Conservation (phyloP, 805 yeast genomes). For the Hanseniaspora mollemarum region DNA sequence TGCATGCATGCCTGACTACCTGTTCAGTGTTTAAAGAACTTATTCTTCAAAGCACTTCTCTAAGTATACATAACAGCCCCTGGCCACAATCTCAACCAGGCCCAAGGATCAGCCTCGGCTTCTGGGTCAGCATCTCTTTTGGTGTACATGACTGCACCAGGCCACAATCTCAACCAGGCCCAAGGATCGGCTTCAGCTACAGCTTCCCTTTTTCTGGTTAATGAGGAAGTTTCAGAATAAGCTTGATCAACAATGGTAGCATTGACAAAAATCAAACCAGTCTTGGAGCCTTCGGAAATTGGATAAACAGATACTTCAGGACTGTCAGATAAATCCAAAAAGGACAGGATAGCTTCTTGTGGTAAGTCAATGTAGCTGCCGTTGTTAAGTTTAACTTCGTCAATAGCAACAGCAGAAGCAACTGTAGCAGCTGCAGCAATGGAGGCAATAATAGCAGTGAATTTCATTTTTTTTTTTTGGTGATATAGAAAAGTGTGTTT, state of each 20-base stretch:
- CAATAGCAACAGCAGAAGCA: constrained; percentile 22
- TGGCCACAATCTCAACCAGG: constrained; percentile 23
- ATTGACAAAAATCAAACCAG: constrained; percentile 27
- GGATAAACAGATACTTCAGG: constrained; percentile 26
- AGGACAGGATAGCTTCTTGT: constrained; percentile 27
- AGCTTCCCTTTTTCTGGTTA: constrained; percentile 20
- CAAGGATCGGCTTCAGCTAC: constrained; percentile 26
- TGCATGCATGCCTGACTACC: no score
- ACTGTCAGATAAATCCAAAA: constrained; percentile 25
- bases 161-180: constrained; percentile 25
- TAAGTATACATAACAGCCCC: constrained; percentile 25
- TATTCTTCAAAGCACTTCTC: constrained; percentile 22
- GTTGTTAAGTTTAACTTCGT: constrained; percentile 15
- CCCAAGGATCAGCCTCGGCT: constrained; percentile 28
- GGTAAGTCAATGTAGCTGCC: constrained; percentile 21
- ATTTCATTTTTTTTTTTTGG: constrained; percentile 10
- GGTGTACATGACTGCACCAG: constrained; percentile 25
- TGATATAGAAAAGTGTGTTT: no score
- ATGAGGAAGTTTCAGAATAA: constrained; percentile 16
- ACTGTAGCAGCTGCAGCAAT: constrained; percentile 4
- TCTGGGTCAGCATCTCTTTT: constrained; percentile 22
- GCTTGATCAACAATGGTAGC: constrained; percentile 27
- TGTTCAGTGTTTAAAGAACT: no score
- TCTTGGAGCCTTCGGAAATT: constrained; percentile 24
- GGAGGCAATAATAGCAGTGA: constrained; percentile 8